phyloP scores from a whole-genome alignment of 352 stramenopile genomes.

The Phytopythium cucurbitacearum region DNA sequence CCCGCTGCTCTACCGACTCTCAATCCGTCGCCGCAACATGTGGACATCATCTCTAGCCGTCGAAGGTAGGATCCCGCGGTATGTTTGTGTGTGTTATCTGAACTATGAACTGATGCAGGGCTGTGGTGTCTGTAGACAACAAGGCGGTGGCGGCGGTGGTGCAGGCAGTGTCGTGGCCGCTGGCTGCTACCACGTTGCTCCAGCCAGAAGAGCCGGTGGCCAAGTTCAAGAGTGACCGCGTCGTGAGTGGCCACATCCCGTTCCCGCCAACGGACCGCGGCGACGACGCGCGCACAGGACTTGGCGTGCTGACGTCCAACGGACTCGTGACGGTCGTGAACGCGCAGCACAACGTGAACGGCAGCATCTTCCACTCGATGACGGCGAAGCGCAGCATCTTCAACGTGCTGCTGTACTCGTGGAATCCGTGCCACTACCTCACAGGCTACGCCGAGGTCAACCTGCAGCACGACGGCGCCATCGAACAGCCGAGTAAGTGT shows the following conservation, averaged over 20 bases:
- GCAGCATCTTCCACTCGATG: slow-evolving; percentile 28
- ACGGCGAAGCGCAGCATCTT: slow-evolving; percentile 40
- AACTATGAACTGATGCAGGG: not conserved
- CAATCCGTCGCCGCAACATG: slow-evolving; percentile 26
- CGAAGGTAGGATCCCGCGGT: slow-evolving; percentile 10
- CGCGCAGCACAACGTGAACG: slow-evolving; percentile 34
- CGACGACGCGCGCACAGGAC: slow-evolving; percentile 12
- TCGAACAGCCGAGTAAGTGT: slow-evolving; percentile 39
- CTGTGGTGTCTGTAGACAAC: slow-evolving; percentile 15
- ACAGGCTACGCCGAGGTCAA: slow-evolving; percentile 46
- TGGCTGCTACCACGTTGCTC: slow-evolving; percentile 7
- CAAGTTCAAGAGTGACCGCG: slow-evolving; percentile 19
- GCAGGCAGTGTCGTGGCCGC: slow-evolving; percentile 22
- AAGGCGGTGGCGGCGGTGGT: slow-evolving; percentile 26
- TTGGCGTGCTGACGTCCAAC: slow-evolving; percentile 28
- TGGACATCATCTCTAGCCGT: slow-evolving; percentile 34
- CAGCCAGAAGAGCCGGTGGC: slow-evolving; percentile 16
- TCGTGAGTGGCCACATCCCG: slow-evolving; percentile 28
- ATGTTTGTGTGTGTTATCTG: not conserved
- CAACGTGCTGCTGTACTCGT: slow-evolving; percentile 25
- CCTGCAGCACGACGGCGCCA: slow-evolving; percentile 29
- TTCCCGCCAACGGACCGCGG: slow-evolving; percentile 21
- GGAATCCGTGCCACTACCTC: slow-evolving; percentile 38
- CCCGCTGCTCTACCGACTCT: slow-evolving; percentile 31
- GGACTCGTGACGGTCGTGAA: slow-evolving; percentile 35